A percentile compares a stretch with the other conserved stretches of the same genome.
Conservation (phyloP, 345 rosid genomes). For the Pistacia vera region DNA sequence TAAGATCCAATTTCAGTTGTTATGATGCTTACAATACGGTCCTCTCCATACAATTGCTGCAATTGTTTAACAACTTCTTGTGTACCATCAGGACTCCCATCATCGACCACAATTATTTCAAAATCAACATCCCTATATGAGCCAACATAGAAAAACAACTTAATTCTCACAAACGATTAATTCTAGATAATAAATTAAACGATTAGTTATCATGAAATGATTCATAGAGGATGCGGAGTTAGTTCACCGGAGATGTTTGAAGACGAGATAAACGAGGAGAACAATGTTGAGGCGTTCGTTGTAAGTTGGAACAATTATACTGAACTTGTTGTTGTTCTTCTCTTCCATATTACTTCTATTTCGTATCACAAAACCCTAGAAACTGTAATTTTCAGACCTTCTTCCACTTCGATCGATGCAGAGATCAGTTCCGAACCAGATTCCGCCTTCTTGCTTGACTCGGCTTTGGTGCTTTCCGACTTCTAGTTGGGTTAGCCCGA, state of each 20-base stretch:
- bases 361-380: neutral
- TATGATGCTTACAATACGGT: conserved; percentile 61
- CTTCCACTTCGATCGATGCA: neutral
- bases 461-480: neutral
- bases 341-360: conserved; percentile 11
- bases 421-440: neutral
- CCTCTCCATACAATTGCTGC: conserved; percentile 81
- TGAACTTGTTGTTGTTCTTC: conserved; percentile 59
- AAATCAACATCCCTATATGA: conserved; percentile 73
- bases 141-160: neutral
- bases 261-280: conserved; percentile 80
- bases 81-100: conserved; percentile 98
- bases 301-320: conserved; percentile 88
- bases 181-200: neutral
- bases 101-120: conserved; percentile 92
- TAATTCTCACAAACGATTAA: no score
- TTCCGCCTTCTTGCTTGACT: neutral
- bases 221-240: neutral
- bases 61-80: conserved; percentile 84
- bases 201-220: neutral
- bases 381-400: neutral
- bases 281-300: conserved; percentile 96
- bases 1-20: neutral
- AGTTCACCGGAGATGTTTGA: conserved; percentile 81
- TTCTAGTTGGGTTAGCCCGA: neutral